Conservation (phyloP, 352 stramenopile genomes). For the Globisporangium heterothallicum region DNA sequence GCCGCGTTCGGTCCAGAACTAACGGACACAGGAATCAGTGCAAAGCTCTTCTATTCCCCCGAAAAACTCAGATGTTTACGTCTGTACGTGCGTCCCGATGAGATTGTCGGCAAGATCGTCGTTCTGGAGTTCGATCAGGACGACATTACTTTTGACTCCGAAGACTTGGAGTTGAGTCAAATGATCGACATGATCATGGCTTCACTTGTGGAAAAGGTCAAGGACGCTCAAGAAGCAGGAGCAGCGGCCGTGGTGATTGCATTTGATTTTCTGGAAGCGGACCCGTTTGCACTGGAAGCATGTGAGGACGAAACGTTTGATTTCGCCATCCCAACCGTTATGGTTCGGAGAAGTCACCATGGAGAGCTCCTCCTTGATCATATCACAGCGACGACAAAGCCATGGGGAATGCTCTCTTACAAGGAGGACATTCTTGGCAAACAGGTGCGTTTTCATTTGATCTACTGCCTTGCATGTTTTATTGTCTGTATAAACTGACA, state of each 20-base stretch:
- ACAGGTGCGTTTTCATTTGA: constrained; percentile 26
- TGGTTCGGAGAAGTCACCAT: constrained; percentile 52
- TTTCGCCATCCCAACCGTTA: constrained; percentile 58
- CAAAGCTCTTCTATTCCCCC: constrained; percentile 59
- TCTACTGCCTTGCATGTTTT: not conserved
- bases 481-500: not conserved
- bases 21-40: constrained; percentile 24
- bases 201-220: constrained; percentile 64
- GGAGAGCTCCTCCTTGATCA: constrained; percentile 53
- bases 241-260: constrained; percentile 50
- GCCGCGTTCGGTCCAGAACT: constrained; percentile 46
- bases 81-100: constrained; percentile 62
- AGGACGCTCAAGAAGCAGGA: constrained; percentile 57
- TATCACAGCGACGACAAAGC: constrained; percentile 23
- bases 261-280: constrained; percentile 66
- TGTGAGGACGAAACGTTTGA: constrained; percentile 46
- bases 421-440: constrained; percentile 68
- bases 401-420: constrained; percentile 43
- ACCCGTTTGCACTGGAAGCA: constrained; percentile 54
- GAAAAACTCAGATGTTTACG: constrained; percentile 54
- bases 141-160: constrained; percentile 45
- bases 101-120: constrained; percentile 58
- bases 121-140: constrained; percentile 64
- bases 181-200: constrained; percentile 64
- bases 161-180: constrained; percentile 48